Percentiles rank a stretch among this genome's conserved stretches.
phyloP scores from a whole-genome alignment of 805 yeast species.

The Pichia sporocuriosa region DNA sequence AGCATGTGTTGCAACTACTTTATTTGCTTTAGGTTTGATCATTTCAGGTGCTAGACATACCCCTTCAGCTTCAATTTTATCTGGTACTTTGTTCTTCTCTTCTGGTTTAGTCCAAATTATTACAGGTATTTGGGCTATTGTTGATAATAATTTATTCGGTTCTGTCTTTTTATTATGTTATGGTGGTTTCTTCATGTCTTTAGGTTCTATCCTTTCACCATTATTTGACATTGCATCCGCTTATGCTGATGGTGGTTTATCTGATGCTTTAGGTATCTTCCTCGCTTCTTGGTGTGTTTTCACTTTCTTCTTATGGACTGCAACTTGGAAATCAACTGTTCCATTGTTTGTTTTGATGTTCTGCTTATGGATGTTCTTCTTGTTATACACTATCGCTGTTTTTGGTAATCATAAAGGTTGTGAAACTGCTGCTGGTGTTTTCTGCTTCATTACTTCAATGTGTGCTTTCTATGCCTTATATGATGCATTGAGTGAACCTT shows the following conservation, averaged over 20 bases:
- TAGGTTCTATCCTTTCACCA: slow-evolving; percentile 36
- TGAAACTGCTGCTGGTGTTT: slow-evolving; percentile 36
- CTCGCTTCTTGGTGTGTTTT: slow-evolving; percentile 43
- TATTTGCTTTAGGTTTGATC: slow-evolving; percentile 41
- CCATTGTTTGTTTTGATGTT: slow-evolving; percentile 33
- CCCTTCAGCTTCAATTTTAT: slow-evolving; percentile 35
- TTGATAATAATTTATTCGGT: slow-evolving; percentile 42
- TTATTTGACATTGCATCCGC: slow-evolving; percentile 37
- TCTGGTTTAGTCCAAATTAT: slow-evolving; percentile 44
- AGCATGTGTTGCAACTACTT: slow-evolving; percentile 37
- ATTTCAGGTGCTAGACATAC: slow-evolving; percentile 39
- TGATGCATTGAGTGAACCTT: slow-evolving; percentile 30
- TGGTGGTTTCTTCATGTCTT: slow-evolving; percentile 44
- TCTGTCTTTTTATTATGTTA: slow-evolving; percentile 39
- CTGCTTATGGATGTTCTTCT: slow-evolving; percentile 35
- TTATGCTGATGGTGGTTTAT: slow-evolving; percentile 30
- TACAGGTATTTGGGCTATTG: slow-evolving; percentile 46
- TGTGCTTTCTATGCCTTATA: slow-evolving; percentile 38
- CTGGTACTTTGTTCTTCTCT: slow-evolving; percentile 39
- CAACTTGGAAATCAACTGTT: slow-evolving; percentile 39
- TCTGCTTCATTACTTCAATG: slow-evolving; percentile 34
- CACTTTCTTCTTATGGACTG: slow-evolving; percentile 36
- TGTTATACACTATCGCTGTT: slow-evolving; percentile 34
- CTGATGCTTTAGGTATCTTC: slow-evolving; percentile 40
- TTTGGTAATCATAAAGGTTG: slow-evolving; percentile 29